phyloP scores from a whole-genome alignment of 768 basidiomycete genomes.

The Hygrophorus russula region DNA sequence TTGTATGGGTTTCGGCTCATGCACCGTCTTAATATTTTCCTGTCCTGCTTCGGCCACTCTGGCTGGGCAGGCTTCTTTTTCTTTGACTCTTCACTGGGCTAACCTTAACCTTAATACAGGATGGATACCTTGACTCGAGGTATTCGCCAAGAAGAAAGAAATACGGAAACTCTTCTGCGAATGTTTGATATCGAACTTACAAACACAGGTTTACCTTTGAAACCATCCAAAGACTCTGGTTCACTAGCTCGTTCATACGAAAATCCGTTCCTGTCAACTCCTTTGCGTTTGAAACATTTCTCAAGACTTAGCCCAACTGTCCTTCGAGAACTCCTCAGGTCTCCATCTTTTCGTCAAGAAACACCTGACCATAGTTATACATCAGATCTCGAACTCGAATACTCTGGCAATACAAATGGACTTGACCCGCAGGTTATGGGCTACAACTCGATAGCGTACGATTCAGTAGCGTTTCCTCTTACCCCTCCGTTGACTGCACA shows the following conservation, averaged over 20 bases:
- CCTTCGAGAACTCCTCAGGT: conserved; percentile 12
- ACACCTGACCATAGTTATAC: conserved; percentile 9
- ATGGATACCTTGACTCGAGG: background rate
- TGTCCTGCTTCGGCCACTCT: conserved; percentile 57
- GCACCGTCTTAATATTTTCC: conserved; percentile 47
- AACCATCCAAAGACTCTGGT: background rate
- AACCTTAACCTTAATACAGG: background rate
- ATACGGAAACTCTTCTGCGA: background rate
- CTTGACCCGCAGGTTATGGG: background rate
- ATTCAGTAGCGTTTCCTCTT: conserved; percentile 4
- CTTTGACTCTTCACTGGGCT: no score
- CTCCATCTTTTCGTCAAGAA: conserved; percentile 12
- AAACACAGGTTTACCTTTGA: background rate
- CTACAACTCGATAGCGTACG: no score
- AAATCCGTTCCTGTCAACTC: conserved; percentile 15
- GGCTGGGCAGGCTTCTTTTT: conserved; percentile 21
- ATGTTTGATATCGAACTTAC: background rate
- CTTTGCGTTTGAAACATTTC: conserved; percentile 14
- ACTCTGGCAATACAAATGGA: background rate
- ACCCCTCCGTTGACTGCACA: conserved; percentile 13
- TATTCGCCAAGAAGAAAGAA: background rate
- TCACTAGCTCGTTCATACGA: background rate
- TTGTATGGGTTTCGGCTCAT: conserved; percentile 66
- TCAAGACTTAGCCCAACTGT: conserved; percentile 13
- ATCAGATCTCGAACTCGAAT: conserved; percentile 2